Percentiles rank a stretch among this genome's conserved stretches.
phyloP scores from a whole-genome alignment of 2,329 filamentous ascomycete genomes.

The Onygena corvina region DNA sequence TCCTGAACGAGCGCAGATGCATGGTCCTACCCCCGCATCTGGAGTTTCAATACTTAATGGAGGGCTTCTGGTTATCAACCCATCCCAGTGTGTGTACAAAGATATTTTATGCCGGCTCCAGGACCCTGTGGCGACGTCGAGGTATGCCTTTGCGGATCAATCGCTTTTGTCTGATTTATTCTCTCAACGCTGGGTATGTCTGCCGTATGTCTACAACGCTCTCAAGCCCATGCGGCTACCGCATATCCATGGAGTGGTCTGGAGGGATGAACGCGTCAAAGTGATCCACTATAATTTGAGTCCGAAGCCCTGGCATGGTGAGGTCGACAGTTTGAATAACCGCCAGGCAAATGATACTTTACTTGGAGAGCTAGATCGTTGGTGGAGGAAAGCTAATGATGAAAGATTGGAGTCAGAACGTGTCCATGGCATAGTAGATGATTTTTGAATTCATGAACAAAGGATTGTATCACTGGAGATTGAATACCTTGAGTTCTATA shows the following conservation, averaged over 20 bases:
- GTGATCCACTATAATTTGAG: constrained; percentile 52
- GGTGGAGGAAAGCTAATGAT: constrained; percentile 46
- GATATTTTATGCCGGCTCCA: constrained; percentile 39
- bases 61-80: constrained; percentile 51
- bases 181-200: constrained; percentile 44
- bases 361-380: constrained; percentile 41
- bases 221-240: constrained; percentile 47
- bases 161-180: constrained; percentile 48
- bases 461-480: too few relatives aligned
- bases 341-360: constrained; percentile 10
- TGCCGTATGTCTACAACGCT: constrained; percentile 52
- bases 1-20: constrained; percentile 40
- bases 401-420: constrained; percentile 41
- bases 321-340: neutral
- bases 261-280: constrained; percentile 49
- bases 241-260: constrained; percentile 47
- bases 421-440: constrained; percentile 37
- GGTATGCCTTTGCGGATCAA: constrained; percentile 51
- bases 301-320: constrained; percentile 53
- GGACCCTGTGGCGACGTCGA: constrained; percentile 33
- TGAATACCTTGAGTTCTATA: too few relatives aligned
- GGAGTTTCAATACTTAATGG: constrained; percentile 50
- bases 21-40: constrained; percentile 38
- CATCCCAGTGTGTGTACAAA: constrained; percentile 42
- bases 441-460: constrained; percentile 35